Conservation (phyloP, 2,329 filamentous ascomycete species). For the Pezicula rhizophila region DNA sequence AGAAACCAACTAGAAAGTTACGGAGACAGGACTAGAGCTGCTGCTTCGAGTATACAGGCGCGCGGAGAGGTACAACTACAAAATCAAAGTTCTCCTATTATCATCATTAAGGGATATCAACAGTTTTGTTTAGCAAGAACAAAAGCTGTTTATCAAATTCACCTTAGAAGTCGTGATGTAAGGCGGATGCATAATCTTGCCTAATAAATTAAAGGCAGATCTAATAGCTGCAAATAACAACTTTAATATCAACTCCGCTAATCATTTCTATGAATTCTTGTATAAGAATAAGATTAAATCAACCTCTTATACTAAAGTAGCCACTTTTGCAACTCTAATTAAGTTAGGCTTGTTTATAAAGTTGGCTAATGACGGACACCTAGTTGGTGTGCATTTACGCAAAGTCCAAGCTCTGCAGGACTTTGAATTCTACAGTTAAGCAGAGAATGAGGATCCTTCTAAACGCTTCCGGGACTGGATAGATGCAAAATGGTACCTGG, state of each 20-base stretch:
- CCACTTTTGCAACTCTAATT: conserved; percentile 16
- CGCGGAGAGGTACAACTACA: conserved; percentile 8
- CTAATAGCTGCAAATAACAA: conserved; percentile 18
- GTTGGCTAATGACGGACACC: conserved; percentile 13
- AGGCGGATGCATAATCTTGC: conserved; percentile 16
- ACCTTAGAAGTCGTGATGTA: conserved; percentile 16
- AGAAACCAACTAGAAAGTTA: conserved; percentile 5
- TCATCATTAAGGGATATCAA: conserved; percentile 21
- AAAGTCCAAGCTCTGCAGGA: conserved; percentile 18
- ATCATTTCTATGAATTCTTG: conserved; percentile 16
- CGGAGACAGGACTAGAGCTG: conserved; percentile 7
- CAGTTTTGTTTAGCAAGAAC: conserved; percentile 10
- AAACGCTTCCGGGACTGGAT: conserved; percentile 14
- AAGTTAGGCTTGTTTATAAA: conserved; percentile 11
- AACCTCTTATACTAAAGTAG: conserved; percentile 19
- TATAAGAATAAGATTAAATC: conserved; percentile 13
- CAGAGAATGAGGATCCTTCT: conserved; percentile 8
- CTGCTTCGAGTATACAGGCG: conserved; percentile 7
- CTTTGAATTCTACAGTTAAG: conserved; percentile 15
- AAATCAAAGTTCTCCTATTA: conserved; percentile 20
- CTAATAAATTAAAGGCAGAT: conserved; percentile 6
- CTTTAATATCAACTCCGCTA: conserved; percentile 15
- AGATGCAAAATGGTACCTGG: conserved; percentile 19
- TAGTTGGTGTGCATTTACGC: conserved; percentile 17
- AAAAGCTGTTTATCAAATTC: conserved; percentile 9